Percentiles rank a stretch among this genome's conserved stretches.
These are phyloP conservation scores for Rhizophagus sp. DNA, from an alignment of 192 early-diverging fungal genomes.

Conservation along the genomic window DNA sequence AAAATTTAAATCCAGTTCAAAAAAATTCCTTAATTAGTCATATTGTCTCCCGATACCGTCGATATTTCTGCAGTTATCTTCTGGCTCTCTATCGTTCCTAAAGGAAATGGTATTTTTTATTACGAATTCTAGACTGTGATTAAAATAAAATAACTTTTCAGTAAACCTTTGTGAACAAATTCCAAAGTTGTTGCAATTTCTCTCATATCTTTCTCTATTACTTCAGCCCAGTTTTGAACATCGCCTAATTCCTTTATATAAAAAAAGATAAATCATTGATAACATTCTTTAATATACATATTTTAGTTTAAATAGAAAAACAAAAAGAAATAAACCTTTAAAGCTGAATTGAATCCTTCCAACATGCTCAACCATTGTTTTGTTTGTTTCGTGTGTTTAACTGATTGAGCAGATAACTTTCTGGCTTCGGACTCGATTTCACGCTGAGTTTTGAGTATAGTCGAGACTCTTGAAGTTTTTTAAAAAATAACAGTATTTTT, in stretches of 20 bases:
- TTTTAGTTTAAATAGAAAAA: neutral
- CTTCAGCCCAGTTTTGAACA: constrained; percentile 81
- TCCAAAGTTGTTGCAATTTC: constrained; percentile 71
- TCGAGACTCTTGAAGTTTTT: constrained; percentile 44
- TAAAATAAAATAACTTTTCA: neutral
- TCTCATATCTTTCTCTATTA: constrained; percentile 82
- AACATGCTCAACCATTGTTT: constrained; percentile 79
- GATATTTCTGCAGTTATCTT: neutral
- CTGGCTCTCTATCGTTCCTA: neutral
- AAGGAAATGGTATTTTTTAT: neutral
- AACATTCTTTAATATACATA: neutral
- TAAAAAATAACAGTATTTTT: neutral
- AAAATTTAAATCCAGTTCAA: too few species aligned
- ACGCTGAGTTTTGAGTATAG: constrained; percentile 63
- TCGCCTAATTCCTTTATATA: constrained; percentile 76
- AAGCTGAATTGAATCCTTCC: constrained; percentile 69
- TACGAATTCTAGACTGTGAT: neutral
- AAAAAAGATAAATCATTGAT: neutral
- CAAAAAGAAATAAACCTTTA: constrained; percentile 60
- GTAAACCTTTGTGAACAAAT: constrained; percentile 30
- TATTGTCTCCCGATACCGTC: neutral
- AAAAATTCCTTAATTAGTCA: neutral
- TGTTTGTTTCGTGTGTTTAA: constrained; percentile 61
- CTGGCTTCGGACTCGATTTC: constrained; percentile 66
- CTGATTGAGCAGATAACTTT: constrained; percentile 49